Evolutionary conservation across 371 early-diverging fungal species (phyloP).

Genomic region (Mucor ambiguus): DNA sequence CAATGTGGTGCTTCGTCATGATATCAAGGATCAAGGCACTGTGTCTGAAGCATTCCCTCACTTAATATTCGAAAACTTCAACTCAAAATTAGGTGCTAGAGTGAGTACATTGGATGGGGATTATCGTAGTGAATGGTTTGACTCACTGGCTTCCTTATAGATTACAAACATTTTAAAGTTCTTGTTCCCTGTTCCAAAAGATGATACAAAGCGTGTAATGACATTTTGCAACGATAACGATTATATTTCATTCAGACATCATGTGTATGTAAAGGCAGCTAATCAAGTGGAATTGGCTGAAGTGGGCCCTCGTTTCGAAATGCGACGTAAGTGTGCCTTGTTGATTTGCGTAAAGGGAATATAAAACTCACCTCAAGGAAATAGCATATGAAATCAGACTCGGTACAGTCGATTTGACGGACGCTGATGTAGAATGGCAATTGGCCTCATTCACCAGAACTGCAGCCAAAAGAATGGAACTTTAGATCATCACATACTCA

Average conservation of each 20-base stretch:
- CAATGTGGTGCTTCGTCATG: slow-evolving; percentile 97
- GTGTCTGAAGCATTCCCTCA: slow-evolving; percentile 97
- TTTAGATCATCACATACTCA: slow-evolving; percentile 42
- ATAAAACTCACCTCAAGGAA: too few relatives aligned
- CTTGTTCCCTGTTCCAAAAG: slow-evolving; percentile 97
- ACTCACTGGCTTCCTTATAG: slow-evolving; percentile 31
- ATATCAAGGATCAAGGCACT: slow-evolving; percentile 94
- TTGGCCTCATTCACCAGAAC: slow-evolving; percentile 95
- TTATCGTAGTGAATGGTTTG: background rate
- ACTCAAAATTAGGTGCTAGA: slow-evolving; percentile 83
- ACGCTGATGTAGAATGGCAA: slow-evolving; percentile 98
- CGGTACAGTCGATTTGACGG: slow-evolving; percentile 93
- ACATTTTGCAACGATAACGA: slow-evolving; percentile 96
- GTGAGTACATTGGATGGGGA: slow-evolving; percentile 43
- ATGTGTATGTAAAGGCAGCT: slow-evolving; percentile 88
- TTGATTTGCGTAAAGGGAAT: background rate
- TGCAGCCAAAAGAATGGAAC: slow-evolving; percentile 84
- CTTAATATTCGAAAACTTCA: slow-evolving; percentile 94
- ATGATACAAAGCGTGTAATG: slow-evolving; percentile 94
- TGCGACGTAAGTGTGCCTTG: slow-evolving; percentile 71
- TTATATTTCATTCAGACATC: slow-evolving; percentile 97
- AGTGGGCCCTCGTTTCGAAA: slow-evolving; percentile 98
- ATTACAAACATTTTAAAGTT: slow-evolving; percentile 90
- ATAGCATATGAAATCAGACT: slow-evolving; percentile 92
- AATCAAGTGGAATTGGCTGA: slow-evolving; percentile 93